Evolutionary conservation across 306 rosid species (phyloP), one percentile per base, ranked within the genome.

Genomic region (Fragaria vesca): DNA sequence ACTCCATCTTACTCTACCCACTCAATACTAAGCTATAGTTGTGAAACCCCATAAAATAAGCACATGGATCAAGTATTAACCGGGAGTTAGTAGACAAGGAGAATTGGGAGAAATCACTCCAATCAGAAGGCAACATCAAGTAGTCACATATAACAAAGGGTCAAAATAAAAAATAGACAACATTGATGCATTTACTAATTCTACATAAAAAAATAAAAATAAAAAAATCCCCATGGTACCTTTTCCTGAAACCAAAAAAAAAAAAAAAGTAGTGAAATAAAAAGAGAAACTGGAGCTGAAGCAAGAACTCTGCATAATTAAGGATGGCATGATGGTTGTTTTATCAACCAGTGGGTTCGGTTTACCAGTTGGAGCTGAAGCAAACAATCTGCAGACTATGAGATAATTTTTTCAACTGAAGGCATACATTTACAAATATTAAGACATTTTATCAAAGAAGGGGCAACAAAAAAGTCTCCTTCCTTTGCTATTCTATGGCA

Each of bases 151-250:
- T 24, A 24, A 24, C 26, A 24, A 24, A 24, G 26, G 26, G 26
- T 24, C 26, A 24, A 24, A 24, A 24, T 24, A 24, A 24, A 24
- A 26, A 60, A 0, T 60, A 21, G 32, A 21, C 34, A 60, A 11
- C 12, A 16, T 21, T 60, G 65, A 24, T 60, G 36, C 2, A 16
- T 54, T n/a, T 54, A 11, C 24, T 16, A 60, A 11, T 60, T 24
- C 36, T 60, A 94, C 60, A 88, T 81, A 82, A 48, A 67, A 1
- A 1, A 13, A 67, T 24, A n/a, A 43, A 7, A 32, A 2, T 2
- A 2, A 32, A 32, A 32, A 2, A 32, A 32, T 32, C 66, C 47
- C 66, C 66, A 58, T 21, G 66, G 66, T 26, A 6, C 65, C 30
- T 9, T 24, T 58, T 24, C 34, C 36, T 50, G 12, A 58, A 24